Conservation (phyloP, 768 basidiomycete genomes). For the Collybia sordida region DNA sequence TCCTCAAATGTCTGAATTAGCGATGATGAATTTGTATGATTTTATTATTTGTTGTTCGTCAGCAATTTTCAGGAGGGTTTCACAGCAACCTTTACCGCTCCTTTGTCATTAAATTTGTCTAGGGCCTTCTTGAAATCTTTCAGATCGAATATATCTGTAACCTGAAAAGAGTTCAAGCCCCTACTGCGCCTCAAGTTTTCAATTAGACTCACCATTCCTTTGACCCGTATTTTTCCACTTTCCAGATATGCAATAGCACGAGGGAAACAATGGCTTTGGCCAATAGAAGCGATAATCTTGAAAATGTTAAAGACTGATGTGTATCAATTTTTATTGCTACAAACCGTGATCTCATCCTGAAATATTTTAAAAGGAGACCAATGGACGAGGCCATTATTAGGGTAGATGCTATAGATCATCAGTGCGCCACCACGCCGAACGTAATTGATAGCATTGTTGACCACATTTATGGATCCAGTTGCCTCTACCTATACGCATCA, state of each 20-base stretch:
- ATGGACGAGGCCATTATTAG: conserved; percentile 61
- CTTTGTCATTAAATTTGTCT: too few species aligned
- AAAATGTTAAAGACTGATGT: neutral
- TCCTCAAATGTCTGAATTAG: too few species aligned
- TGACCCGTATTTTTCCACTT: conserved; percentile 64
- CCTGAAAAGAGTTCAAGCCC: too few species aligned
- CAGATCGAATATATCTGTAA: too few species aligned
- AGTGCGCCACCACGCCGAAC: conserved; percentile 69
- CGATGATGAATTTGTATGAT: too few species aligned
- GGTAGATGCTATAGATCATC: conserved; percentile 78
- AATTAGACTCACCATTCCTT: conserved; percentile 36
- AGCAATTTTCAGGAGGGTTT: too few species aligned
- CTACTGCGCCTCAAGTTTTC: too few species aligned
- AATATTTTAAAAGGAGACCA: conserved; percentile 80
- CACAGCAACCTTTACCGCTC: too few species aligned
- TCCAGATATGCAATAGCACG: conserved; percentile 77
- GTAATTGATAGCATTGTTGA: conserved; percentile 71
- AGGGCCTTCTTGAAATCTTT: too few species aligned
- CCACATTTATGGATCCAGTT: conserved; percentile 70
- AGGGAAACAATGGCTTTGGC: conserved; percentile 77
- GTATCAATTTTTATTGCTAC: neutral
- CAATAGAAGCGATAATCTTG: conserved; percentile 77
- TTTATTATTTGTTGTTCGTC: too few species aligned
- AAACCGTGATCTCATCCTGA: conserved; percentile 65
- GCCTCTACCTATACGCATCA: conserved; percentile 53